Evolutionary conservation across 371 early-diverging fungal genomes (phyloP).

Genomic region (Mucor piriformis): DNA sequence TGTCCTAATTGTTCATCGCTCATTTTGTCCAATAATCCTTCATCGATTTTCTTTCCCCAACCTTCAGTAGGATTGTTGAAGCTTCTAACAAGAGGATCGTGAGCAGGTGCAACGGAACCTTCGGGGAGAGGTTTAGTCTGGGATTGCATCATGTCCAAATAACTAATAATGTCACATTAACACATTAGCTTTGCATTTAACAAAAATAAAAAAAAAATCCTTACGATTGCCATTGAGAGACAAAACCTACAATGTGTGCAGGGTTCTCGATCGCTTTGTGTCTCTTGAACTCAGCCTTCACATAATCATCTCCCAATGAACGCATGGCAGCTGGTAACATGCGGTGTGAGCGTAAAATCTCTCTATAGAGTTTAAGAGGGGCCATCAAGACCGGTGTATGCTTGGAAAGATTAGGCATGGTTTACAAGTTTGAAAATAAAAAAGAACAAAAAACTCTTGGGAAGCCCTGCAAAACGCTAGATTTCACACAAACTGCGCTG

Average conservation of each 20-base stretch:
- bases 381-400: slow-evolving; percentile 46
- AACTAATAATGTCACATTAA: slow-evolving; percentile 17
- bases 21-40: slow-evolving; percentile 58
- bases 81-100: slow-evolving; percentile 40
- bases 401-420: slow-evolving; percentile 14
- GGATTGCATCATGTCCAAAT: slow-evolving; percentile 31
- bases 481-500: not conserved
- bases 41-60: slow-evolving; percentile 59
- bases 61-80: slow-evolving; percentile 39
- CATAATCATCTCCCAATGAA: slow-evolving; percentile 67
- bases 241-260: slow-evolving; percentile 68
- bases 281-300: slow-evolving; percentile 66
- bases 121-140: slow-evolving; percentile 42
- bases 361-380: slow-evolving; percentile 62
- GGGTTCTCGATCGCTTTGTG: slow-evolving; percentile 67
- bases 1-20: slow-evolving; percentile 72
- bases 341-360: slow-evolving; percentile 63
- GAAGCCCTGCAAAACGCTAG: too few species aligned
- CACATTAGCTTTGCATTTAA: not conserved
- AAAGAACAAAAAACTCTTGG: not conserved
- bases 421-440: not conserved
- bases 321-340: slow-evolving; percentile 63
- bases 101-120: slow-evolving; percentile 26
- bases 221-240: slow-evolving; percentile 69
- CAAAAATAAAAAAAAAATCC: not conserved